Evolutionary conservation across 2,329 filamentous ascomycete genomes (phyloP).

Genomic region (Pseudofabraea citricarpa): DNA sequence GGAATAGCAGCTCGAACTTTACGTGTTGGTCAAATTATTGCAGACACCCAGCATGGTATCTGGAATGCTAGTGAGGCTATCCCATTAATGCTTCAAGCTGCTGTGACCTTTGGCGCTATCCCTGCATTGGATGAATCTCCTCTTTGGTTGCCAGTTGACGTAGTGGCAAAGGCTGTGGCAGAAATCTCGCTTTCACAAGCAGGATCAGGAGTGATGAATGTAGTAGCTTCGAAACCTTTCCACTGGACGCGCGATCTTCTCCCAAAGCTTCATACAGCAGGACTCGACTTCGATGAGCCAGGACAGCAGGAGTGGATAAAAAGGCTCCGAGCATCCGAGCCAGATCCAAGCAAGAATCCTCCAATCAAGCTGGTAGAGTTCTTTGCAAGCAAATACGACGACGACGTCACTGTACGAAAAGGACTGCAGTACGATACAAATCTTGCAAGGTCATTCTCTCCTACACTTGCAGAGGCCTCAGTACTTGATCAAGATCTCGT

Average conservation of each 20-base stretch:
- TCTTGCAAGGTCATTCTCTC: constrained; percentile 9
- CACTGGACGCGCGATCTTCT: constrained; percentile 47
- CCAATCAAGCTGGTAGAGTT: constrained; percentile 48
- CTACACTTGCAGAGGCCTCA: constrained; percentile 7
- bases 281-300: constrained; percentile 39
- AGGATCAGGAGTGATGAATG: constrained; percentile 29
- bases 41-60: constrained; percentile 36
- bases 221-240: constrained; percentile 43
- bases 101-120: constrained; percentile 35
- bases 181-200: constrained; percentile 30
- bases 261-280: constrained; percentile 39
- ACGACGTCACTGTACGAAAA: constrained; percentile 31
- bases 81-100: constrained; percentile 43
- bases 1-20: constrained; percentile 31
- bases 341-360: constrained; percentile 43
- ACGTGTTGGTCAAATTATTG: constrained; percentile 46
- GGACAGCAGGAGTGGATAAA: constrained; percentile 38
- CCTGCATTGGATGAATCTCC: constrained; percentile 39
- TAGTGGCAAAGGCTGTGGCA: constrained; percentile 34
- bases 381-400: constrained; percentile 45
- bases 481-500: constrained; percentile 11
- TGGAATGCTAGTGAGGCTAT: constrained; percentile 49
- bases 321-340: constrained; percentile 38
- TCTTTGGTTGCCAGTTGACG: constrained; percentile 42
- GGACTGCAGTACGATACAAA: constrained; percentile 10